phyloP scores from a whole-genome alignment of 2,329 filamentous ascomycete genomes.

The Xenosphaeropsis pyriputrescens region DNA sequence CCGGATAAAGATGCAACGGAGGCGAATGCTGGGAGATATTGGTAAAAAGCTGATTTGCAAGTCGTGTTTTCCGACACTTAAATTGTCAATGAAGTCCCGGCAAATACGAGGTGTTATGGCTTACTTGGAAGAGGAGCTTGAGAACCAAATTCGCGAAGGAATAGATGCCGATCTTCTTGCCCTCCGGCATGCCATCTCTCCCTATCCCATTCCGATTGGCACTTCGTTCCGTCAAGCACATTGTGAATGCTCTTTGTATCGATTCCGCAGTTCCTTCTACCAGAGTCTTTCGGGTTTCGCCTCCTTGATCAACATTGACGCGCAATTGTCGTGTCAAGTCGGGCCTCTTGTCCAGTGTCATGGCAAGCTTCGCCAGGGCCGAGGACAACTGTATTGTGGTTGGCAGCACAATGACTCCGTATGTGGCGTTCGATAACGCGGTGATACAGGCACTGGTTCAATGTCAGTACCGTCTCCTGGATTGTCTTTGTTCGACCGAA shows the following conservation, averaged over 20 bases:
- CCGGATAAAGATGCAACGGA: conserved; percentile 68
- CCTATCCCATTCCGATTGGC: conserved; percentile 38
- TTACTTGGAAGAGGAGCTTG: conserved; percentile 71
- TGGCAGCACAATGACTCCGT: conserved; percentile 70
- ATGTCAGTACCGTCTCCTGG: conserved; percentile 1
- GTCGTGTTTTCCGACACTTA: conserved; percentile 65
- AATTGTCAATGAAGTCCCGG: background rate
- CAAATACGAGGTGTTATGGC: conserved; percentile 9
- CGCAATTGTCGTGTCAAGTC: conserved; percentile 58
- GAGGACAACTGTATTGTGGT: conserved; percentile 73
- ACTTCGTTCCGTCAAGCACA: conserved; percentile 70
- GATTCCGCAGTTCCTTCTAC: conserved; percentile 81
- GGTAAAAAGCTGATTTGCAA: conserved; percentile 77
- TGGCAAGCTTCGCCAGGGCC: conserved; percentile 67
- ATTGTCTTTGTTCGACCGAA: conserved; percentile 6
- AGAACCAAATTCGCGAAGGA: conserved; percentile 83
- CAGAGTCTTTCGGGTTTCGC: conserved; percentile 60
- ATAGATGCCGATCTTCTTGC: conserved; percentile 80
- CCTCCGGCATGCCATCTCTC: conserved; percentile 52
- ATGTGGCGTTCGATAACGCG: conserved; percentile 63
- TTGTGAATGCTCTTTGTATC: conserved; percentile 81
- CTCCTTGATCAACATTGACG: conserved; percentile 39
- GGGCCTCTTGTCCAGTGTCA: conserved; percentile 68
- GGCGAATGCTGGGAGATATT: conserved; percentile 78
- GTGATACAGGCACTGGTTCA: conserved; percentile 59